Conservation (phyloP, 2,329 filamentous ascomycete species). For the Didymella lethalis region DNA sequence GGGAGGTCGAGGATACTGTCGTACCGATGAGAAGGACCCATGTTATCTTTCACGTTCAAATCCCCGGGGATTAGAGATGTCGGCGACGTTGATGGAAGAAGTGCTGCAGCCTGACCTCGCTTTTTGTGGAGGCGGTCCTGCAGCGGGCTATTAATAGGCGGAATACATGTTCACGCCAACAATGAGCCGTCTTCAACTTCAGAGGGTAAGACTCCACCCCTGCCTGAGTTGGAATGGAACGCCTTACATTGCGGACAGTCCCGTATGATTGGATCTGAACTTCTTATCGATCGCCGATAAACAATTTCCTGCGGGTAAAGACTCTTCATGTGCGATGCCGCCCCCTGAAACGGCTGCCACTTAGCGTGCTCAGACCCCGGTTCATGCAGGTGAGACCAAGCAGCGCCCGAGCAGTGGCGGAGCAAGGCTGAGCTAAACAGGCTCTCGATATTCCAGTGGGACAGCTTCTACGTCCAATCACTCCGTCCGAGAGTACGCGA, state of each 20-base stretch:
- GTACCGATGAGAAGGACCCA: background rate
- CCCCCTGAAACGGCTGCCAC: background rate
- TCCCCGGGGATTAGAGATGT: background rate
- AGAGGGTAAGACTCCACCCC: no score
- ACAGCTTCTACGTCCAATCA: background rate
- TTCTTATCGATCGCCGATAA: background rate
- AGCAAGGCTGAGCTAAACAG: background rate
- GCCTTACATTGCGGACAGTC: background rate
- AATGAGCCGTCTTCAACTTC: background rate
- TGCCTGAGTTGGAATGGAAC: background rate
- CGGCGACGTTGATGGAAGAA: background rate
- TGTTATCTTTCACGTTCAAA: background rate
- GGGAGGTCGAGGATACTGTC: background rate
- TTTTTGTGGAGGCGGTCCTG: background rate
- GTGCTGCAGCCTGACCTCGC: background rate
- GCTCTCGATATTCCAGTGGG: background rate
- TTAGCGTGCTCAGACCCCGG: background rate
- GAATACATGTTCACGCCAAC: background rate
- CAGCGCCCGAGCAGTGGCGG: background rate
- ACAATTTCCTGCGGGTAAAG: background rate
- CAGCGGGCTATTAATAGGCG: background rate
- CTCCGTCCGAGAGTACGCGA: background rate
- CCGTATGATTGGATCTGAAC: background rate
- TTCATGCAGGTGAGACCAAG: background rate
- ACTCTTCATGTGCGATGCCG: background rate